Conservation (phyloP, 176 grass and related monocot species). For the Phoenix roebelenii region DNA sequence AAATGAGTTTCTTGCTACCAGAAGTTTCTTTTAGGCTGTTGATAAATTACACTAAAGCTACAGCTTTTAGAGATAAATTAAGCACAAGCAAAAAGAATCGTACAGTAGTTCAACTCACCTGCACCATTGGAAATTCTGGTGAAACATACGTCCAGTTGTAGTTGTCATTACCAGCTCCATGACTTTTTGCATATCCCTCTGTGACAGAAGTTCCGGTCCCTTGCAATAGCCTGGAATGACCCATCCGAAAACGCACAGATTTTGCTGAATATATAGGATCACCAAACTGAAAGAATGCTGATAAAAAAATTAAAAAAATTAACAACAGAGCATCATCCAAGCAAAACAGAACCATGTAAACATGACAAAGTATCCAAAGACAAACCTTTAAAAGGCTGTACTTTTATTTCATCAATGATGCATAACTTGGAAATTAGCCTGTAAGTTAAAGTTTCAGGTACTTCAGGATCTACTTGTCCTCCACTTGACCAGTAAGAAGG, state of each 20-base stretch:
- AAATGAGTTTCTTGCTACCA: too few relatives aligned
- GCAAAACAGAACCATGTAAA: neutral
- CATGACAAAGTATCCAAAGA: neutral
- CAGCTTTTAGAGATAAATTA: neutral
- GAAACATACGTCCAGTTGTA: constrained; percentile 78
- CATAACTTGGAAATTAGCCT: constrained; percentile 37
- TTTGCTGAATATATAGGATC: constrained; percentile 60
- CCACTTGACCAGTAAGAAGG: constrained; percentile 94
- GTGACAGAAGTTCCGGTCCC: constrained; percentile 18
- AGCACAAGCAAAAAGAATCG: too few relatives aligned
- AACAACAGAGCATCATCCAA: constrained; percentile 11
- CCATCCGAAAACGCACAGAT: constrained; percentile 53
- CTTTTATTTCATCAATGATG: constrained; percentile 51
- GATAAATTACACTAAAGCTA: neutral
- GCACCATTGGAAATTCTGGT: constrained; percentile 64
- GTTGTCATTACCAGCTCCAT: constrained; percentile 38
- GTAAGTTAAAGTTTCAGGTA: constrained; percentile 59
- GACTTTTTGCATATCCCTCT: constrained; percentile 21
- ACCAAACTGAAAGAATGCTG: constrained; percentile 46
- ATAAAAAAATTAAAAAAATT: neutral
- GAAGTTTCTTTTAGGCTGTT: neutral
- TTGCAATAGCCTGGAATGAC: constrained; percentile 34
- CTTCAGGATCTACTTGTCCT: constrained; percentile 27
- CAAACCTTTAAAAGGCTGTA: constrained; percentile 62
- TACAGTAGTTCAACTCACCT: constrained; percentile 27